Evolutionary conservation across 345 rosid genomes (phyloP).

Genomic region (Eucalyptus albens): DNA sequence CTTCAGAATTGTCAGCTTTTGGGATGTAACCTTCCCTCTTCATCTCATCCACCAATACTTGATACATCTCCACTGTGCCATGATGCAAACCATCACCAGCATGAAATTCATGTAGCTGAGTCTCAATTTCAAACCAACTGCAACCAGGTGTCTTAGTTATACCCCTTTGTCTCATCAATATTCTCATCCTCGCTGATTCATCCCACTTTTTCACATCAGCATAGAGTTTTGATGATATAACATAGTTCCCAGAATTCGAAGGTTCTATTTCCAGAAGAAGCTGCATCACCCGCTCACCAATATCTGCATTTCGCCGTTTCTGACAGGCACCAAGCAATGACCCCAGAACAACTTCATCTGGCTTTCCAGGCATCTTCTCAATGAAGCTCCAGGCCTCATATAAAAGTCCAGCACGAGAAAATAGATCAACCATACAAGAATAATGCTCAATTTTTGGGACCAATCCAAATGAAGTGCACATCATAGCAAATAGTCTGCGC

Average conservation of each 20-base stretch:
- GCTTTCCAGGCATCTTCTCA: slow-evolving; percentile 66
- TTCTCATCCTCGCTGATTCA: slow-evolving; percentile 61
- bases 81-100: slow-evolving; percentile 34
- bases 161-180: slow-evolving; percentile 59
- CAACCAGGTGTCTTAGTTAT: slow-evolving; percentile 77
- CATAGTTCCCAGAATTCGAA: slow-evolving; percentile 70
- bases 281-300: slow-evolving; percentile 41
- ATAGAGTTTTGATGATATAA: slow-evolving; percentile 66
- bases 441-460: slow-evolving; percentile 78
- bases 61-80: slow-evolving; percentile 12
- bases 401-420: slow-evolving; percentile 65
- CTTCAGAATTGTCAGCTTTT: neutral
- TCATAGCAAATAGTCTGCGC: slow-evolving; percentile 38
- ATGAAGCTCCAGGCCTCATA: slow-evolving; percentile 79
- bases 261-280: slow-evolving; percentile 49
- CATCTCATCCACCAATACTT: slow-evolving; percentile 49
- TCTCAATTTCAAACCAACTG: slow-evolving; percentile 67
- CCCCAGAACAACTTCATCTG: slow-evolving; percentile 63
- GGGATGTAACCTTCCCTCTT: slow-evolving; percentile 51
- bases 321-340: slow-evolving; percentile 85
- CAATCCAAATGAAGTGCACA: slow-evolving; percentile 55
- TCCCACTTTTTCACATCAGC: slow-evolving; percentile 69
- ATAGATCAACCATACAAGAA: slow-evolving; percentile 83
- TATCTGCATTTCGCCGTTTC: slow-evolving; percentile 32
- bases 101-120: slow-evolving; percentile 48